These are phyloP conservation scores for Populus euphratica DNA, from an alignment of 345 rosid genomes.

Conservation along the genomic window DNA sequence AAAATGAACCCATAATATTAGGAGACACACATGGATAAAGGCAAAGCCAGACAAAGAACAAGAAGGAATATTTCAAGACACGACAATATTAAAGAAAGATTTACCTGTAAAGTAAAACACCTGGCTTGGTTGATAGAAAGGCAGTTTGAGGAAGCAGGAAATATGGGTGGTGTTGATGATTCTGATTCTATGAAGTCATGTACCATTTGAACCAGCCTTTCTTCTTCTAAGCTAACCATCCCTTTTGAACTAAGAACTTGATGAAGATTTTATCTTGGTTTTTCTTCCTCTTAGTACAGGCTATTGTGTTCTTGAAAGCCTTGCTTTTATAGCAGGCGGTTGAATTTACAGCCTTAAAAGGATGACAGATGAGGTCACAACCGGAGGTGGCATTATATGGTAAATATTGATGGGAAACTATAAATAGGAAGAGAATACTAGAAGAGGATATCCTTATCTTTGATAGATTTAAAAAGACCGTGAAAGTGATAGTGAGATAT, in stretches of 20 bases:
- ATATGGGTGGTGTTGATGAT: conserved; percentile 21
- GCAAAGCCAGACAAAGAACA: neutral
- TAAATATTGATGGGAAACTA: neutral
- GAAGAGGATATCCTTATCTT: conserved; percentile 22
- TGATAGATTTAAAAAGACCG: neutral
- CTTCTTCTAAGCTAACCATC: conserved; percentile 42
- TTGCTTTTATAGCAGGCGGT: conserved; percentile 9
- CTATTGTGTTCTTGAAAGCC: neutral
- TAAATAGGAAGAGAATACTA: neutral
- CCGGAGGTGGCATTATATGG: neutral
- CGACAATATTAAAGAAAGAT: neutral
- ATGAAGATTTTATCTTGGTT: neutral
- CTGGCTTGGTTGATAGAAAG: conserved; percentile 16
- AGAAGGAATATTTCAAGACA: neutral
- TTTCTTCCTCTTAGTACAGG: neutral
- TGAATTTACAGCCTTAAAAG: conserved; percentile 10
- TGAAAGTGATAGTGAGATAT: conserved; percentile 20
- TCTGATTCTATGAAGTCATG: conserved; percentile 55
- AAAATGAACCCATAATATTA: neutral
- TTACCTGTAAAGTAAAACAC: conserved; percentile 39
- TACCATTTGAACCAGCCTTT: conserved; percentile 50
- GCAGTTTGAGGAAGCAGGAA: conserved; percentile 20
- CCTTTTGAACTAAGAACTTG: neutral
- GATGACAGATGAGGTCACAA: conserved; percentile 24
- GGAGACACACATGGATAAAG: neutral